phyloP scores from a whole-genome alignment of 139 green algal species.

The Chlamydomonas schloesseri region DNA sequence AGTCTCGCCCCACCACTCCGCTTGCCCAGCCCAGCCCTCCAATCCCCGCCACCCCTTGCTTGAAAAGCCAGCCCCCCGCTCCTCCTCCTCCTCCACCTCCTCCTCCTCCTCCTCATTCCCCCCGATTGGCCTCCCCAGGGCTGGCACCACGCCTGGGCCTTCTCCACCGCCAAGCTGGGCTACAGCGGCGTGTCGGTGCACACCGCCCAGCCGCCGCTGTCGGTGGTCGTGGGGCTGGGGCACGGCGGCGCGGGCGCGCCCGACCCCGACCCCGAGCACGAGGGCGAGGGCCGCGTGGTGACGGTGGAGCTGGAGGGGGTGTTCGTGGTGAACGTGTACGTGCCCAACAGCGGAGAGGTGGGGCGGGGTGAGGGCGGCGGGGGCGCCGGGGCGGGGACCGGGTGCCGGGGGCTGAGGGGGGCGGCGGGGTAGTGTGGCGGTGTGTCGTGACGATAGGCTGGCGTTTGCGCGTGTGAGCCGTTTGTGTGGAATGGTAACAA shows the following conservation, averaged over 20 bases:
- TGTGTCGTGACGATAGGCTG: too few species aligned
- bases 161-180: slow-evolving; percentile 66
- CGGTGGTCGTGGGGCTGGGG: slow-evolving; percentile 42
- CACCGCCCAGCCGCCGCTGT: slow-evolving; percentile 49
- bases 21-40: too few species aligned
- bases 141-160: slow-evolving; percentile 64
- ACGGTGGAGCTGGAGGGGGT: slow-evolving; percentile 61
- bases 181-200: slow-evolving; percentile 80
- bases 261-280: slow-evolving; percentile 57
- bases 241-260: neutral
- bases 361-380: too few species aligned
- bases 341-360: slow-evolving; percentile 62
- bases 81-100: neutral
- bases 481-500: too few species aligned
- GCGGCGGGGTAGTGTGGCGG: too few species aligned
- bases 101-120: neutral
- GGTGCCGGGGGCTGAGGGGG: too few species aligned
- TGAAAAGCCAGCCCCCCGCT: neutral
- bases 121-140: neutral
- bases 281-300: slow-evolving; percentile 63
- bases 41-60: too few species aligned
- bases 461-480: too few species aligned
- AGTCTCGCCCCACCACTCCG: too few species aligned
- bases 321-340: slow-evolving; percentile 60
- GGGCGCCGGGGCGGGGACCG: too few species aligned